Conservation (phyloP, 345 rosid species). For the Microcos paniculata region DNA sequence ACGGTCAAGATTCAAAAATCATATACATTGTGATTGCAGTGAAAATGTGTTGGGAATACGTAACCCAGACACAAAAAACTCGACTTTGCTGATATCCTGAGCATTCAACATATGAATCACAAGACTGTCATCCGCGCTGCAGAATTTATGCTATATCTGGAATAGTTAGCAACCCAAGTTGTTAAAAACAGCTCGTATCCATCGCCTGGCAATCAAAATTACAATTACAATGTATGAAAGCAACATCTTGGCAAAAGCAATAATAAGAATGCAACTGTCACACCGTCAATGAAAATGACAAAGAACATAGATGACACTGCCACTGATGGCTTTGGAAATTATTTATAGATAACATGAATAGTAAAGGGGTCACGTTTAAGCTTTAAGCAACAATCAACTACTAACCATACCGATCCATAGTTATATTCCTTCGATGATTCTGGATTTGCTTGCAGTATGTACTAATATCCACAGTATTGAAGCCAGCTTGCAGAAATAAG, state of each 20-base stretch:
- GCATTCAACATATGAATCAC: not conserved
- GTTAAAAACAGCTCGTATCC: slow-evolving; percentile 36
- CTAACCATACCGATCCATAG: slow-evolving; percentile 33
- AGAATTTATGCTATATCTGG: not conserved
- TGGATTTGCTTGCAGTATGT: slow-evolving; percentile 28
- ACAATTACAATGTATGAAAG: not conserved
- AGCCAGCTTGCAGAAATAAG: slow-evolving; percentile 36
- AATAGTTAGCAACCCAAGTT: not conserved
- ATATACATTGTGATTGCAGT: not conserved
- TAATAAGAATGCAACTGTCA: not conserved
- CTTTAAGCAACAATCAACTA: not conserved
- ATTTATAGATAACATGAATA: not conserved
- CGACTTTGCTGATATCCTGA: not conserved
- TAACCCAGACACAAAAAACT: not conserved
- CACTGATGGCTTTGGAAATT: not conserved
- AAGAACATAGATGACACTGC: not conserved
- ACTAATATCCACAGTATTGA: slow-evolving; percentile 25
- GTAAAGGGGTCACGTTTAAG: not conserved
- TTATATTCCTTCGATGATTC: slow-evolving; percentile 24
- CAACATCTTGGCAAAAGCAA: not conserved
- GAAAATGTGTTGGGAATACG: not conserved
- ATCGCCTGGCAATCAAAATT: slow-evolving; percentile 18
- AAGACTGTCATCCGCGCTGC: not conserved
- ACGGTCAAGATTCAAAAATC: not conserved
- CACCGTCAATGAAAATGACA: not conserved